Evolutionary conservation across 83 land plant species (phyloP), one percentile per base, ranked within the genome.

Genomic region (Larix sibirica): DNA sequence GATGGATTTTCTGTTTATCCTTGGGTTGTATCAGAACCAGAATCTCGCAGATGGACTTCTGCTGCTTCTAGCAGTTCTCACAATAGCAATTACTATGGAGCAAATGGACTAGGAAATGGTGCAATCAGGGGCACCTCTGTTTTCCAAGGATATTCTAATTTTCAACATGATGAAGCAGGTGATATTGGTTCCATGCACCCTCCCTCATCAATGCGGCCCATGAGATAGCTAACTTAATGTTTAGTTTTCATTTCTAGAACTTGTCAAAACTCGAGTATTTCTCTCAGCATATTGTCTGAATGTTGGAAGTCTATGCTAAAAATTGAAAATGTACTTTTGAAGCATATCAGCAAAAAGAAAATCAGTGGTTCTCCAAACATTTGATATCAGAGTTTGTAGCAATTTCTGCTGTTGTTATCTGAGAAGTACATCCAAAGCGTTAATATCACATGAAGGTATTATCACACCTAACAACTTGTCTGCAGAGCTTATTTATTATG

Each of bases 1-100:
- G 50, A 71, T 40, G 42, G 24, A n/a, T 71, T 18, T 71, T n/a
- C 54, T 71, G 76, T 21, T 31, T 31, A 40, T 40, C 76, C 76
- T n/a, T 71, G 76, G 76, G 76, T n/a, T 71, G 54, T 40, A 6
- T 38, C 4, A 42, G 76, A 71, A 71, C 76, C 76, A 38, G 76
- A 71, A 42, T 42, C 18, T 44, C 7, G 1, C 24, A n/a, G 76
- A 47, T 40, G 76, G 76, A 40, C 40, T 71, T 71, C 76, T 40
- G 76, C 8, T 71, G 76, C 54, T 40, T 71, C 76, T 20, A 71
- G 76, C 24, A 71, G 76, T 71, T 38, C 76, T n/a, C 47, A 71
- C 40, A 3, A 20, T 16, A 38, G 75, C 75, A 38, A 0, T 70
- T 38, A 70, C 47, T 44, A 70, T 71, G 76, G 76, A 71, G 56